Conservation (phyloP, 164 flowering plant genomes). For the Nelumbo lutea region DNA sequence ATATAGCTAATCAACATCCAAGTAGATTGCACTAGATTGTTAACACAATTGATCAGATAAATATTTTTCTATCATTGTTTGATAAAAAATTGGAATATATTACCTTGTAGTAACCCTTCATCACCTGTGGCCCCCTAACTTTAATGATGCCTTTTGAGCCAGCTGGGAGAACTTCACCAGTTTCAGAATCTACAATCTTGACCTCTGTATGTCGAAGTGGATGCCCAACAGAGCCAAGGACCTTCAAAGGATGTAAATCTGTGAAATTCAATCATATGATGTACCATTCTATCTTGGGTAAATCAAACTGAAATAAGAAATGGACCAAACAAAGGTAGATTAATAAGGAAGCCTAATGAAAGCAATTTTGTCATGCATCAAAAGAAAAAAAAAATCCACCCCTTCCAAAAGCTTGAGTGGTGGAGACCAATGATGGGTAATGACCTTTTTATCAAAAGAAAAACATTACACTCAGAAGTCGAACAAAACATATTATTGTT, state of each 20-base stretch:
- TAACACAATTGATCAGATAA: background rate
- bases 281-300: slow-evolving; percentile 10
- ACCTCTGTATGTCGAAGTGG: slow-evolving; percentile 70
- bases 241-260: slow-evolving; percentile 53
- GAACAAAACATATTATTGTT: too few relatives aligned
- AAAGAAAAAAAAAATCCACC: too few relatives aligned
- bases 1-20: background rate
- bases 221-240: slow-evolving; percentile 85
- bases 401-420: too few relatives aligned
- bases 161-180: slow-evolving; percentile 52
- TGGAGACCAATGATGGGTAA: too few relatives aligned
- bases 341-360: slow-evolving; percentile 5
- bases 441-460: too few relatives aligned
- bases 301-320: background rate
- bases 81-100: background rate
- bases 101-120: slow-evolving; percentile 97
- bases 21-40: background rate
- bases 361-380: too few relatives aligned
- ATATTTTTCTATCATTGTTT: background rate
- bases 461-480: too few relatives aligned
- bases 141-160: slow-evolving; percentile 77
- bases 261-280: slow-evolving; percentile 23
- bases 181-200: slow-evolving; percentile 73
- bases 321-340: background rate
- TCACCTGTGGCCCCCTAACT: slow-evolving; percentile 85